Percentiles rank a stretch among this genome's conserved stretches.
Conservation (phyloP, 768 basidiomycete species). For the Leccinum subgranulosum region DNA sequence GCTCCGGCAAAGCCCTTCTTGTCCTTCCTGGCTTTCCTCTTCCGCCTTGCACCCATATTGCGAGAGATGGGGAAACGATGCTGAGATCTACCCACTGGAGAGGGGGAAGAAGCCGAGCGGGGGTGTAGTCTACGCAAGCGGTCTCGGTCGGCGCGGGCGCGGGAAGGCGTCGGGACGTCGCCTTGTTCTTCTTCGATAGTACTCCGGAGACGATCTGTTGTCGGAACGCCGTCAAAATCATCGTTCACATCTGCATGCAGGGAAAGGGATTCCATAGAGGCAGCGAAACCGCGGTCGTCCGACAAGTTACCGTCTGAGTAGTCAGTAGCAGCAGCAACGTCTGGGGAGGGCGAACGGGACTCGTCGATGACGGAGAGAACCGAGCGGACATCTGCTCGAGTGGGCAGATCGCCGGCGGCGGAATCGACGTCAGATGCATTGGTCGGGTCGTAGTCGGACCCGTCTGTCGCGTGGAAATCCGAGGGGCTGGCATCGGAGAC, state of each 20-base stretch:
- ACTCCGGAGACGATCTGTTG: slow-evolving; percentile 1
- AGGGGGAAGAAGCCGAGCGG: slow-evolving; percentile 52
- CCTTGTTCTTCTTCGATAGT: not conserved
- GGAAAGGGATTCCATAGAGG: slow-evolving; percentile 34
- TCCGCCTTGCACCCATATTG: slow-evolving; percentile 10
- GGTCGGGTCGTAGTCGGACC: slow-evolving; percentile 11
- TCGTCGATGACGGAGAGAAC: slow-evolving; percentile 26
- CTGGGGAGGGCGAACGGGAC: slow-evolving; percentile 28
- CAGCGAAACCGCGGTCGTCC: slow-evolving; percentile 32
- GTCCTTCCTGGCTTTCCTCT: slow-evolving; percentile 16
- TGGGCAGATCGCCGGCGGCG: slow-evolving; percentile 5
- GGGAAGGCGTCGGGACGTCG: slow-evolving; percentile 9
- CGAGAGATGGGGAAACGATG: slow-evolving; percentile 21
- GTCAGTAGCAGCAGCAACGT: slow-evolving; percentile 32
- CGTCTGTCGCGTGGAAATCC: slow-evolving; percentile 28
- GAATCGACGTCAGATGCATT: slow-evolving; percentile 27
- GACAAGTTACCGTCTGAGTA: slow-evolving; percentile 25
- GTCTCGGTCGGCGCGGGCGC: slow-evolving; percentile 22
- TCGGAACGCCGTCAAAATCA: slow-evolving; percentile 1
- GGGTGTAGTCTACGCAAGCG: slow-evolving; percentile 31
- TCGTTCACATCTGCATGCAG: slow-evolving; percentile 19
- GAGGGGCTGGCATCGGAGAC: slow-evolving; percentile 45
- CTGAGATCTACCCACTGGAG: slow-evolving; percentile 42
- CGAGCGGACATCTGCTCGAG: slow-evolving; percentile 4
- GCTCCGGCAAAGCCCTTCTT: slow-evolving; percentile 16